Evolutionary conservation across 768 basidiomycete genomes (phyloP).

Genomic region (Myochromella boudieri): DNA sequence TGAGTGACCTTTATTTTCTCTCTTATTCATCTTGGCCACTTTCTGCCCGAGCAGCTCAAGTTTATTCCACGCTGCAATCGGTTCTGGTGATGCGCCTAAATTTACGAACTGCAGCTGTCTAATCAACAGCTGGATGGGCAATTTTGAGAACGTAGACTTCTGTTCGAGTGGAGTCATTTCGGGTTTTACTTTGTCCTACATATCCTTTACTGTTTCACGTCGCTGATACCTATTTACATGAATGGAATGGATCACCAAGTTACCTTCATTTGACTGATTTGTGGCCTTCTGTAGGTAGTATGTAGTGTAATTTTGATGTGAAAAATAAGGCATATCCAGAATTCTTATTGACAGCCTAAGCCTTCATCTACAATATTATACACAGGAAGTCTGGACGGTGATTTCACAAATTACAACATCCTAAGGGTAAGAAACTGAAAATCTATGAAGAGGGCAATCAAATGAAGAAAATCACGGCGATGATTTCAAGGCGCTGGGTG

Average conservation of each 20-base stretch:
- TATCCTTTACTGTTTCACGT: slow-evolving; percentile 6
- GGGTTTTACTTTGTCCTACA: slow-evolving; percentile 34
- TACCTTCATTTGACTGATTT: too few species aligned
- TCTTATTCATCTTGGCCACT: slow-evolving; percentile 41
- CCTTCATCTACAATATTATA: too few species aligned
- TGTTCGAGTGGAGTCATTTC: slow-evolving; percentile 31
- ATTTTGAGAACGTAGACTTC: slow-evolving; percentile 34
- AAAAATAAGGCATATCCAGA: neutral
- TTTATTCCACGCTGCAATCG: slow-evolving; percentile 64
- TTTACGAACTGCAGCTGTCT: slow-evolving; percentile 45
- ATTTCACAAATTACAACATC: too few species aligned
- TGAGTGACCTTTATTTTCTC: too few species aligned
- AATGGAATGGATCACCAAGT: too few species aligned
- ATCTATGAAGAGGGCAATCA: neutral
- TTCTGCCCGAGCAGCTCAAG: slow-evolving; percentile 77
- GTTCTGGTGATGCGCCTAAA: slow-evolving; percentile 82
- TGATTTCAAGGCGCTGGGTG: neutral
- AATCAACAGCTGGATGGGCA: slow-evolving; percentile 58
- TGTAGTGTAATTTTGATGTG: too few species aligned
- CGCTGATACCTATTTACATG: too few species aligned
- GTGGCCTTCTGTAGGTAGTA: too few species aligned
- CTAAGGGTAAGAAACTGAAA: too few species aligned
- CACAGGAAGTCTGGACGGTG: too few species aligned
- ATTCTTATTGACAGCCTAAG: too few species aligned
- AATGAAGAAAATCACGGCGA: slow-evolving; percentile 1